These are phyloP conservation scores for thale cress (Arabidopsis thaliana) DNA, from an alignment of 345 rosid genomes.

Conservation along the genomic window DNA sequence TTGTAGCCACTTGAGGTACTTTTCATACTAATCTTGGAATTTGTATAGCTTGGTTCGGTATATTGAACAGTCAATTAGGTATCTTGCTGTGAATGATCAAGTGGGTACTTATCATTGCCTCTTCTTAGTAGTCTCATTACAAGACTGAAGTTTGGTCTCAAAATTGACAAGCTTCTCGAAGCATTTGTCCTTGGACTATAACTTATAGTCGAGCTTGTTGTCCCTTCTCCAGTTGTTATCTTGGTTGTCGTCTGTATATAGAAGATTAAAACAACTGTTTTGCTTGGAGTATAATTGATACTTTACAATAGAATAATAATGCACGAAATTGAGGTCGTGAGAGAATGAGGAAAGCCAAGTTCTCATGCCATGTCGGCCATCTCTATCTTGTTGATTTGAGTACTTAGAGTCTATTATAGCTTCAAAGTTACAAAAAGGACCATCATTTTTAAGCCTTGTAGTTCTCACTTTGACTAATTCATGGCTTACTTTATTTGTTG, in stretches of 20 bases:
- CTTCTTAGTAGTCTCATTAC: not conserved
- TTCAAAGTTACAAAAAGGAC: slow-evolving; percentile 19
- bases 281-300: not conserved
- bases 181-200: not conserved
- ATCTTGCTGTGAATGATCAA: not conserved
- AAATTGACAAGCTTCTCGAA: not conserved
- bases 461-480: slow-evolving; percentile 11
- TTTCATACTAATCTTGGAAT: not conserved
- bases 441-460: slow-evolving; percentile 1
- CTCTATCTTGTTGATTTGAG: not conserved
- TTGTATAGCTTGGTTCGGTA: not conserved
- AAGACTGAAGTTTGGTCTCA: not conserved
- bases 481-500: not conserved
- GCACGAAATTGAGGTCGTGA: slow-evolving; percentile 8
- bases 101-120: not conserved
- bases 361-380: slow-evolving; percentile 19
- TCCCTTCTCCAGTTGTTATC: not conserved
- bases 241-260: not conserved
- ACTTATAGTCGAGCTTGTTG: not conserved
- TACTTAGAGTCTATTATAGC: not conserved
- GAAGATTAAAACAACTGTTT: not conserved
- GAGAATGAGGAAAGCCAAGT: slow-evolving; percentile 7
- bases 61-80: not conserved
- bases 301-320: not conserved
- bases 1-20: too few relatives aligned